Percentiles rank a stretch among this genome's conserved stretches.
phyloP scores from a whole-genome alignment of 1,284 basidiomycete species.

The Ganoderma boninense region DNA sequence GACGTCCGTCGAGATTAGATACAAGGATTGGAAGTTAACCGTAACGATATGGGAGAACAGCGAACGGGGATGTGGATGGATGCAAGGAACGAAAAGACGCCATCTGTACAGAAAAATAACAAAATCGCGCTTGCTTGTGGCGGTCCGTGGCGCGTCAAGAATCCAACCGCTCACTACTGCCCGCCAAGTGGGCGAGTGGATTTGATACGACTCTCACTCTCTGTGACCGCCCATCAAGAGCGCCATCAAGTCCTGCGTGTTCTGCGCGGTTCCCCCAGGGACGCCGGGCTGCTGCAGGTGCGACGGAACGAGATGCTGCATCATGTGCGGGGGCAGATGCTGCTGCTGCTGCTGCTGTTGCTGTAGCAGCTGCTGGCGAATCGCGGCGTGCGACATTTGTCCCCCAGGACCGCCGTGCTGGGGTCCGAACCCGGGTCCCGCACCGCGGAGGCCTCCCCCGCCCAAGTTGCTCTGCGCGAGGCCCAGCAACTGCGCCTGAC shows the following conservation, averaged over 20 bases:
- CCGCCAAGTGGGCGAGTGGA: neutral
- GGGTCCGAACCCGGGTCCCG: conserved; percentile 54
- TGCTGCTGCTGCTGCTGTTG: conserved; percentile 48
- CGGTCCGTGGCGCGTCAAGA: neutral
- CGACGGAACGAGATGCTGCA: conserved; percentile 63
- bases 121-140: conserved; percentile 8
- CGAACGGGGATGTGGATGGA: conserved; percentile 1
- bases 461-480: conserved; percentile 51
- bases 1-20: conserved; percentile 30
- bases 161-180: neutral
- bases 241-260: conserved; percentile 78
- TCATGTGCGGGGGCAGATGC: conserved; percentile 61
- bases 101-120: conserved; percentile 24
- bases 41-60: conserved; percentile 15
- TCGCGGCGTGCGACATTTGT: conserved; percentile 48
- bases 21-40: conserved; percentile 18
- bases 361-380: conserved; percentile 48
- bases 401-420: conserved; percentile 56
- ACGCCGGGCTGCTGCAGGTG: conserved; percentile 67
- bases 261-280: conserved; percentile 57
- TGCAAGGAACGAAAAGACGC: conserved; percentile 7
- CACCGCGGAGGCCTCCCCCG: conserved; percentile 45
- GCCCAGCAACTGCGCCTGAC: conserved; percentile 59
- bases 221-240: conserved; percentile 77
- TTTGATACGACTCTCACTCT: conserved; percentile 52